Conservation (phyloP, 2,329 filamentous ascomycete species). For the Cercospora canescens region DNA sequence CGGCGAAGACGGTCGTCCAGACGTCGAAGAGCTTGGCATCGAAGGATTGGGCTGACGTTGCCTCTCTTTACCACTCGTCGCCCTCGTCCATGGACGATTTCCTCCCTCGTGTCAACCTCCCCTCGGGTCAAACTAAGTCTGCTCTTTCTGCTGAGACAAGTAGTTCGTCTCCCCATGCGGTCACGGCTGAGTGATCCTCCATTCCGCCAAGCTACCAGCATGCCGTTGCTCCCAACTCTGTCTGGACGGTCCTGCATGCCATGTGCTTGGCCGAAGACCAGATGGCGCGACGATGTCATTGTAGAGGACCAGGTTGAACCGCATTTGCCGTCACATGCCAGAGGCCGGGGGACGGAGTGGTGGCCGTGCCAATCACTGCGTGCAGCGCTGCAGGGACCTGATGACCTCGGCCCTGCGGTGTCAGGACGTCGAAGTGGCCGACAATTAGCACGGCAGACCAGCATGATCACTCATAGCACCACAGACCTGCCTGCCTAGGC, state of each 20-base stretch:
- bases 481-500: constrained; percentile 2
- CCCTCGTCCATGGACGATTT: not conserved
- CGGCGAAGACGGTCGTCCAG: constrained; percentile 6
- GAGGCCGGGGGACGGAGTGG: not conserved
- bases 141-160: not conserved
- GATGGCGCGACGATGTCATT: not conserved
- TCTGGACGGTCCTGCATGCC: too few relatives aligned
- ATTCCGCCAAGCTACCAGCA: not conserved
- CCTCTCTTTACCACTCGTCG: not conserved
- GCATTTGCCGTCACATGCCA: constrained; percentile 15
- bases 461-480: constrained; percentile 6
- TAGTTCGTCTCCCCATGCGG: not conserved
- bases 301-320: not conserved
- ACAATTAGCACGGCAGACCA: constrained; percentile 3
- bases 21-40: not conserved
- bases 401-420: constrained; percentile 15
- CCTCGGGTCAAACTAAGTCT: too few relatives aligned
- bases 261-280: not conserved
- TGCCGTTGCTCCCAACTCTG: not conserved
- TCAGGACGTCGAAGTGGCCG: not conserved
- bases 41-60: not conserved
- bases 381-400: not conserved
- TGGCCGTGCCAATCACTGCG: not conserved
- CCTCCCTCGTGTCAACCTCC: not conserved
- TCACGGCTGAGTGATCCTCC: not conserved